Percentiles rank a stretch among this genome's conserved stretches.
These are phyloP conservation scores for Chlorella variabilis DNA, from an alignment of 163 green algal genomes.

Conservation along the genomic window DNA sequence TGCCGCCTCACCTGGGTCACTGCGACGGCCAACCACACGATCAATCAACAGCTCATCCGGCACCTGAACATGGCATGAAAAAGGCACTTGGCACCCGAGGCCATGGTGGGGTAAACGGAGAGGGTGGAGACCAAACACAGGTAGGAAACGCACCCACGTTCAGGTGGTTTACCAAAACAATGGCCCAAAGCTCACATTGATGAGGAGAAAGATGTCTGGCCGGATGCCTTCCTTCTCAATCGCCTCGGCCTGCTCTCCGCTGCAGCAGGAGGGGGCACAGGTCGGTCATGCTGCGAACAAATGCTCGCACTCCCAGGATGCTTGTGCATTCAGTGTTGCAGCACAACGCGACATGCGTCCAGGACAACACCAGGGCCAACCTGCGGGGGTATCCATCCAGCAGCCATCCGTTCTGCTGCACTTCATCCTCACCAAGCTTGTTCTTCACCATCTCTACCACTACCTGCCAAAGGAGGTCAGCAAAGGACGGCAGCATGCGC, in stretches of 20 bases:
- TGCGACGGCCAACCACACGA: conserved; percentile 90
- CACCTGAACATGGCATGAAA: conserved; percentile 15
- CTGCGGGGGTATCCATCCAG: conserved; percentile 95
- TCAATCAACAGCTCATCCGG: conserved; percentile 94
- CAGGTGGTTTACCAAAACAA: too few species aligned
- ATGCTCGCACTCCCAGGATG: neutral
- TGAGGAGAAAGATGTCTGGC: conserved; percentile 96
- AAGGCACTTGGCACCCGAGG: too few species aligned
- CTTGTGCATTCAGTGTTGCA: neutral
- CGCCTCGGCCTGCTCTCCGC: conserved; percentile 90
- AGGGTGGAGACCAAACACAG: too few species aligned
- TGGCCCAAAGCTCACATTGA: conserved; percentile 84
- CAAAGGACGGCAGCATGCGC: neutral
- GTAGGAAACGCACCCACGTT: too few species aligned
- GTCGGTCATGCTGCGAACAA: too few species aligned
- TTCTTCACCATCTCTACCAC: conserved; percentile 87
- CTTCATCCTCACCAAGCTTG: conserved; percentile 69
- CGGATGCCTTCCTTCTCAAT: conserved; percentile 92
- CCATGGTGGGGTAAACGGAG: too few species aligned
- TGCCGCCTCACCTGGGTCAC: conserved; percentile 86
- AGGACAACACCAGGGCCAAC: neutral
- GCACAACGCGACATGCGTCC: neutral
- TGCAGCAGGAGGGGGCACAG: conserved; percentile 53
- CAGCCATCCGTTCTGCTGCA: conserved; percentile 87
- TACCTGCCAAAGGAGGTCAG: too few species aligned